Evolutionary conservation across 208 protist species (phyloP), one percentile per base, ranked within the genome.

Genomic region (Acanthamoeba quina): DNA sequence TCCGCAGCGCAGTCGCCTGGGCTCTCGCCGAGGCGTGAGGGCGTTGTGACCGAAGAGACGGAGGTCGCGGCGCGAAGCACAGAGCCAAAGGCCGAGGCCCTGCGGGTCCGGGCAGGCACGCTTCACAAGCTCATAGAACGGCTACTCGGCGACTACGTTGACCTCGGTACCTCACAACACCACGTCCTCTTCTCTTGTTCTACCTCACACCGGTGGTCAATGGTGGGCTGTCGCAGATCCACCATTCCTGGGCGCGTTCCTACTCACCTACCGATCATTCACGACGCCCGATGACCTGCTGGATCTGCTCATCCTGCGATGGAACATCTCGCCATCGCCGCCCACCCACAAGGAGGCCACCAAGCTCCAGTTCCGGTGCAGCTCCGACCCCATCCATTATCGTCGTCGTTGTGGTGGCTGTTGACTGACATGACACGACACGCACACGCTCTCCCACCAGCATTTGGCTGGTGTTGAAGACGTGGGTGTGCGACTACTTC

Each of bases 401-500:
- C 4, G 5, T 3, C 26, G 21, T 66, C 4, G 37, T 41, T 41
- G 37, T 6, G 37, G 37, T 41, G 37, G 37, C 37, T 56, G 15
- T 56, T 56, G 52, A 13, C 17, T 56, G 52, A 56, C 52, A 56
- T 17, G 17, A 56, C 49, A 17, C 3, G 49, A 54, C 49, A 5
- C 19, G 2, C 3, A 17, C 11, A 15, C 54, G 11, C 17, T 13
- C 19, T 21, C 11, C 37, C 21, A 5, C 0, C 64, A 72, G 64
- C 9, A 72, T 72, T 17, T 72, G 64, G 64, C 7, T 72, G 19
- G 74, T 83, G 26, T 29, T 83, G 2, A 83, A 83, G 41, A 83
- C 74, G 34, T 83, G 74, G 74, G 74, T 83, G 41, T n/a, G 74
- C 13, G 47, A 83, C 10, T n/a, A 83, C 47, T 83, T 52, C 47